phyloP scores from a whole-genome alignment of 2,329 filamentous ascomycete species.

The Zymoseptoria brevis region DNA sequence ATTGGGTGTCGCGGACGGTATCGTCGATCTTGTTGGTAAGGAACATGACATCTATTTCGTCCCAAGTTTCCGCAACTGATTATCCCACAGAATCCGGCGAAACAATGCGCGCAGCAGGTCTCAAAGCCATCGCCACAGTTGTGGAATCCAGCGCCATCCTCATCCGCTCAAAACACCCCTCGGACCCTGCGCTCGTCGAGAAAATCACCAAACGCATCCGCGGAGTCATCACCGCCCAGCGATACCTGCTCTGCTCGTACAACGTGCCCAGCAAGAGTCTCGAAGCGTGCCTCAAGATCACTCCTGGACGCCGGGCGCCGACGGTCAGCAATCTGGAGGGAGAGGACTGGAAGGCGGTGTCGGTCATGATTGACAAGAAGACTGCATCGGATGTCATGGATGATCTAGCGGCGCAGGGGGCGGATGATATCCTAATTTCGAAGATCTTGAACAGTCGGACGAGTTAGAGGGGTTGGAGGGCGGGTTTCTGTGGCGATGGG shows the following conservation, averaged over 20 bases:
- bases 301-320: constrained; percentile 86
- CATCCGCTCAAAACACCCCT: constrained; percentile 80
- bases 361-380: constrained; percentile 86
- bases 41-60: constrained; percentile 19
- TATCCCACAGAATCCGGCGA: constrained; percentile 68
- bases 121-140: constrained; percentile 91
- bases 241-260: constrained; percentile 92
- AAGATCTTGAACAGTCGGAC: constrained; percentile 74
- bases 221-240: constrained; percentile 91
- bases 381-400: constrained; percentile 82
- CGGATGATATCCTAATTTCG: constrained; percentile 76
- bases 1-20: constrained; percentile 88
- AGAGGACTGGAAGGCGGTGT: constrained; percentile 88
- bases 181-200: constrained; percentile 70
- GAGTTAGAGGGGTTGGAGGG: constrained; percentile 7
- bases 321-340: constrained; percentile 86
- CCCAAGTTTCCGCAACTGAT: neutral
- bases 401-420: constrained; percentile 64
- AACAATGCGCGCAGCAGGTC: constrained; percentile 91
- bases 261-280: constrained; percentile 73
- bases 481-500: neutral
- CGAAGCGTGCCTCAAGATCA: constrained; percentile 62
- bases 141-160: constrained; percentile 80
- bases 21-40: constrained; percentile 92
- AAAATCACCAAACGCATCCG: constrained; percentile 79